Percentiles rank a stretch among this genome's conserved stretches.
Conservation (phyloP, 139 green algal species). For the Microglena sp. region DNA sequence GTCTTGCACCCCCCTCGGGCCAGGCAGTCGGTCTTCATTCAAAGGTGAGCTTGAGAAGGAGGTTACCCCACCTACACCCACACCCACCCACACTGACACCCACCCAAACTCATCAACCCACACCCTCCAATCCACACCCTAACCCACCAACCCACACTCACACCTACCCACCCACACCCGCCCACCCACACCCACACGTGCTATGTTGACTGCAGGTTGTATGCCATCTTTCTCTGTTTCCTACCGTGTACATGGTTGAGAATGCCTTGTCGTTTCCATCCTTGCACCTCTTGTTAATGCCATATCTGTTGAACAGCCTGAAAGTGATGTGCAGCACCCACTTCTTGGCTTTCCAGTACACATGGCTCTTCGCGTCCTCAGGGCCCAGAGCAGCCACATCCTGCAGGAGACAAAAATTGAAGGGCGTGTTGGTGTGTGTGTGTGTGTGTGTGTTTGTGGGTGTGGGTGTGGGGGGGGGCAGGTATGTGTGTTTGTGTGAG, state of each 20-base stretch:
- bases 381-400: constrained; percentile 52
- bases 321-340: constrained; percentile 85
- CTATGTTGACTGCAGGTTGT: too few species aligned
- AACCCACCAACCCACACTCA: neutral
- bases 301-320: constrained; percentile 71
- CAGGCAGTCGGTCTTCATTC: too few species aligned
- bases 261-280: constrained; percentile 50
- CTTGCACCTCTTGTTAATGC: constrained; percentile 41
- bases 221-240: too few species aligned
- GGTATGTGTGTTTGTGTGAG: neutral
- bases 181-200: neutral
- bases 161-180: neutral
- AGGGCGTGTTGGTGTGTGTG: neutral
- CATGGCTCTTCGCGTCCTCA: constrained; percentile 52
- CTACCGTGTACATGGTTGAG: constrained; percentile 50
- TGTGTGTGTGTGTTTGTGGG: neutral
- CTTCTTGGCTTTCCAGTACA: constrained; percentile 97
- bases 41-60: too few species aligned
- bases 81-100: neutral
- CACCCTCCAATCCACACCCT: neutral
- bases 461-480: neutral
- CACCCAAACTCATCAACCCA: neutral
- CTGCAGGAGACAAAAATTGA: constrained; percentile 33
- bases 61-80: neutral
- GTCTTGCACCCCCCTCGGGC: too few species aligned